phyloP scores from a whole-genome alignment of 352 stramenopile species.

The Phytophthora kernoviae region DNA sequence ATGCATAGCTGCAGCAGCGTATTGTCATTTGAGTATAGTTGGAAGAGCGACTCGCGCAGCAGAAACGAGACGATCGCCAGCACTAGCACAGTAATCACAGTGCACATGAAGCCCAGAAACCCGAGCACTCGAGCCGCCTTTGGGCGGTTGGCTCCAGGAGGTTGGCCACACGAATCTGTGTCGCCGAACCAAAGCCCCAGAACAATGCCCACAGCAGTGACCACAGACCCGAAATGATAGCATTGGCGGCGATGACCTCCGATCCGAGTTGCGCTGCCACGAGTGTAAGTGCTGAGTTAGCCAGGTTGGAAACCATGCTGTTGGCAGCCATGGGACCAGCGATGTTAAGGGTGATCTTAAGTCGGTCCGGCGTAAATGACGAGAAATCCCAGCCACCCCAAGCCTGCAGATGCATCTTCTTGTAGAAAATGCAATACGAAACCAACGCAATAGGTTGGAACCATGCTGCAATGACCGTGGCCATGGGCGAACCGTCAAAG shows the following conservation, averaged over 20 bases:
- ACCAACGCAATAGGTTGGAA: conserved; percentile 68
- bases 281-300: conserved; percentile 55
- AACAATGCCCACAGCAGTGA: conserved; percentile 58
- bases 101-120: conserved; percentile 54
- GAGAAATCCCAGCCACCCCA: conserved; percentile 60
- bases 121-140: conserved; percentile 41
- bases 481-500: conserved; percentile 65
- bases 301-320: conserved; percentile 55
- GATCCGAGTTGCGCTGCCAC: conserved; percentile 60
- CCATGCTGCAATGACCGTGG: conserved; percentile 63
- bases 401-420: conserved; percentile 54
- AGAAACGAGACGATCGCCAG: conserved; percentile 42
- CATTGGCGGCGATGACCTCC: conserved; percentile 64
- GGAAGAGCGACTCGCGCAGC: conserved; percentile 37
- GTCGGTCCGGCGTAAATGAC: conserved; percentile 48
- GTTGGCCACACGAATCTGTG: conserved; percentile 64
- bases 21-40: conserved; percentile 45
- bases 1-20: conserved; percentile 35
- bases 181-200: conserved; percentile 69
- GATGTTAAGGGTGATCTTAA: conserved; percentile 54
- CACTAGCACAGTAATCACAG: conserved; percentile 34
- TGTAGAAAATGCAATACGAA: conserved; percentile 63
- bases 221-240: conserved; percentile 54
- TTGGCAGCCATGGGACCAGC: conserved; percentile 50
- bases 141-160: conserved; percentile 55